phyloP scores from a whole-genome alignment of 1,139 yeast species.

The Hanseniaspora gamundiae region DNA sequence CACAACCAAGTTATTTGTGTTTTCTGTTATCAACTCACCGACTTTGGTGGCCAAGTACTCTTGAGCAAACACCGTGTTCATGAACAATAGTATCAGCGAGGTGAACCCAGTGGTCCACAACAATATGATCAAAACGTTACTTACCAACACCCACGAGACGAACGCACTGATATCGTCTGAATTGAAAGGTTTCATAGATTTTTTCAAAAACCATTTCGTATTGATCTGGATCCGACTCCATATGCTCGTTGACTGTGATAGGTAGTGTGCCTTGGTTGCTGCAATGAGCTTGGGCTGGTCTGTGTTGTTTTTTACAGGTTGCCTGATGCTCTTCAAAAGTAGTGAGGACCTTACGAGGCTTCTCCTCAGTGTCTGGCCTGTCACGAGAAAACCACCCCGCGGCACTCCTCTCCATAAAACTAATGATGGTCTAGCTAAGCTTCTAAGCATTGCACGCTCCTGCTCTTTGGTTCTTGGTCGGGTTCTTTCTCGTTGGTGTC shows the following conservation, averaged over 20 bases:
- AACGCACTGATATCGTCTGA: conserved; percentile 84
- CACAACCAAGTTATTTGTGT: conserved; percentile 52
- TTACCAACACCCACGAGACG: conserved; percentile 82
- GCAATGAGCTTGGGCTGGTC: too few relatives aligned
- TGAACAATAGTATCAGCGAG: conserved; percentile 61
- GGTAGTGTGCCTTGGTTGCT: conserved; percentile 5
- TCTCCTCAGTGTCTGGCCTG: too few relatives aligned
- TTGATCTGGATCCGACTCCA: conserved; percentile 33
- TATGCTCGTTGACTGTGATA: conserved; percentile 18
- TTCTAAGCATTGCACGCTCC: too few relatives aligned
- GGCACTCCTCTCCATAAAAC: too few relatives aligned
- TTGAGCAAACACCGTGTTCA: conserved; percentile 83
- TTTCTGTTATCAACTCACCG: conserved; percentile 74
- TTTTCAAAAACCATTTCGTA: conserved; percentile 57
- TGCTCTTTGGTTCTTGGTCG: too few relatives aligned
- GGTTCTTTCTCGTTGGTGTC: too few relatives aligned
- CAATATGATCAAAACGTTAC: conserved; percentile 65
- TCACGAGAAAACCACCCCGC: too few relatives aligned
- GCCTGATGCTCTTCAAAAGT: too few relatives aligned
- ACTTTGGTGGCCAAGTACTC: conserved; percentile 72
- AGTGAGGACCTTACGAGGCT: too few relatives aligned
- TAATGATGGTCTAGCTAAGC: too few relatives aligned
- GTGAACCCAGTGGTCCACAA: conserved; percentile 86
- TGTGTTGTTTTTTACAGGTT: too few relatives aligned
- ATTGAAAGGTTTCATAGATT: conserved; percentile 60